Evolutionary conservation across 495 filamentous ascomycete genomes (phyloP).

Genomic region (Aspergillus ellipticus): DNA sequence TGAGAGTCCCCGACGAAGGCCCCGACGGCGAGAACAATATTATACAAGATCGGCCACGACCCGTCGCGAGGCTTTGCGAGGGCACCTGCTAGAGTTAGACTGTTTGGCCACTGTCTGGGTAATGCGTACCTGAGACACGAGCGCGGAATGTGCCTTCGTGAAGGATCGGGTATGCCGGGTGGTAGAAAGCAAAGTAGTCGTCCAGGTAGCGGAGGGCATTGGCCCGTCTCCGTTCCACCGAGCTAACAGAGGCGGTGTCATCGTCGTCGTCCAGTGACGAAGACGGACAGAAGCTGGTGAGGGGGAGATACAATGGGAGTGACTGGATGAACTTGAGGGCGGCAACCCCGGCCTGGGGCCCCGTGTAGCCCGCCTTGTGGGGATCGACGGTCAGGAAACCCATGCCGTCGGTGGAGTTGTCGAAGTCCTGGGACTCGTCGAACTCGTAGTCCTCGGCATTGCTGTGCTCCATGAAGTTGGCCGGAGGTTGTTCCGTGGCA

Average conservation of each 20-base stretch:
- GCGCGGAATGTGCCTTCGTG: constrained; percentile 21
- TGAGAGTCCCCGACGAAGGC: constrained; percentile 20
- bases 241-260: background rate
- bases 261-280: constrained; percentile 19
- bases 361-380: constrained; percentile 20
- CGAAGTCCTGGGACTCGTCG: constrained; percentile 22
- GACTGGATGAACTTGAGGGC: constrained; percentile 21
- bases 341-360: constrained; percentile 19
- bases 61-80: constrained; percentile 19
- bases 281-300: constrained; percentile 14
- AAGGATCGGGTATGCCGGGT: constrained; percentile 18
- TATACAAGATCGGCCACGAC: constrained; percentile 19
- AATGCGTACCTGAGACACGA: constrained; percentile 14
- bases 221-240: background rate
- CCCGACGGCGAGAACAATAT: constrained; percentile 18
- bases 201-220: constrained; percentile 12
- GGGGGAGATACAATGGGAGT: constrained; percentile 16
- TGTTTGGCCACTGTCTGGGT: background rate
- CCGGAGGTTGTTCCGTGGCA: constrained; percentile 17
- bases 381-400: constrained; percentile 17
- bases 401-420: constrained; percentile 21
- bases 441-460: constrained; percentile 23
- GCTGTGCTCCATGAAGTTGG: constrained; percentile 15
- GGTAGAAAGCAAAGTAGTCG: constrained; percentile 17
- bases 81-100: constrained; percentile 7